phyloP scores from a whole-genome alignment of 305 asterid species.

The Fraxinus greggii region DNA sequence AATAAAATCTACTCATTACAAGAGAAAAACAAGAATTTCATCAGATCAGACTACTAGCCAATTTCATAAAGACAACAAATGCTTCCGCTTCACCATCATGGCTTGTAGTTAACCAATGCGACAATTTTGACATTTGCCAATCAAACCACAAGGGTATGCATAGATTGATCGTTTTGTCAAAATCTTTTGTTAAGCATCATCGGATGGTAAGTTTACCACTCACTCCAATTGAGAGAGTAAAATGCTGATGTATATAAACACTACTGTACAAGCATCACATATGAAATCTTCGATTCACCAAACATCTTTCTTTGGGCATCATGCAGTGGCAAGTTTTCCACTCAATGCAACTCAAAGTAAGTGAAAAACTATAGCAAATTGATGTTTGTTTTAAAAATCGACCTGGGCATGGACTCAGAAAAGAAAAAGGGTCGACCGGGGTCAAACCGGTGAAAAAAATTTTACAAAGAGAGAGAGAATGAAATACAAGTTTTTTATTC shows the following conservation, averaged over 20 bases:
- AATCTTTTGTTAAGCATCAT: background rate
- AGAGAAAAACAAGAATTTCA: background rate
- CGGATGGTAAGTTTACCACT: background rate
- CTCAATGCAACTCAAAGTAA: background rate
- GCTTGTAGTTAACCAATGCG: background rate
- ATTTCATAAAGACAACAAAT: background rate
- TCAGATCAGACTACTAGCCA: background rate
- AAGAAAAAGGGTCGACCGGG: background rate
- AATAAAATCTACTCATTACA: background rate
- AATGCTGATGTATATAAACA: background rate
- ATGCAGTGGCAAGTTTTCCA: background rate
- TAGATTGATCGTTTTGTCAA: background rate
- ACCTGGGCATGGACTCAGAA: background rate
- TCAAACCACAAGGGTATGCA: background rate
- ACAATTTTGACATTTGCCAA: background rate
- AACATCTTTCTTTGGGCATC: background rate
- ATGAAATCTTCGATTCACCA: background rate
- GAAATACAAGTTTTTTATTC: background rate
- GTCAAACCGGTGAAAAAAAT: background rate
- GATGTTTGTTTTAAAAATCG: background rate
- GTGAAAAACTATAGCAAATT: background rate
- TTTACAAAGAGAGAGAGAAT: background rate
- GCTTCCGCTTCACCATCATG: background rate
- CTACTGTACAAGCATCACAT: background rate
- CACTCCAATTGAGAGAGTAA: background rate